Evolutionary conservation across 2,329 filamentous ascomycete genomes (phyloP), one percentile per base, ranked within the genome.

Genomic region (Colletotrichum sp.): DNA sequence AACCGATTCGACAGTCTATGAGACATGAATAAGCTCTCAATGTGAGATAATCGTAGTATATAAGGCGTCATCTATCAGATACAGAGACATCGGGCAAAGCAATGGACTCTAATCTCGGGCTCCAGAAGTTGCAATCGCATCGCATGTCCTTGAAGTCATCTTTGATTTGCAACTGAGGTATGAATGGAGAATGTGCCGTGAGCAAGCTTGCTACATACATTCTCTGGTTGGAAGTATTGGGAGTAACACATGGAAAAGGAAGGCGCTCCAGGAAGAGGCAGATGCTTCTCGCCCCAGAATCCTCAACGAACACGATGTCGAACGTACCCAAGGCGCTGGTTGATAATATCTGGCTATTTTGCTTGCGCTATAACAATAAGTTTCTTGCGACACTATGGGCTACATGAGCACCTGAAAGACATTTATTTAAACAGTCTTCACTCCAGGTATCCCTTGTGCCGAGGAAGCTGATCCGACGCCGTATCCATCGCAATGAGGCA

Each of bases 61-160:
- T 13, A 13, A 49, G 11, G 44, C 8, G n/a, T 9, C 9, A 13
- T 49, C 19, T 49, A n/a, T 9, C 1, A 22, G 44, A 4, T 49
- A 1, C 6, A 49, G 44, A 49, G 11, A 13, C n/a, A 49, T 9
- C 39, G 19, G 39, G 19, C 8, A 44, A 44, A 19, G 8, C 39
- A 44, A 19, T n/a, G 36, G 0, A 11, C 2, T 44, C 19, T 5
- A 0, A 11, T 1, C 11, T n/a, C 5, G 2, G 8, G 9, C 1
- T n/a, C 19, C 4, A 44, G 16, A 44, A 9, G 8, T 44, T 5
- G 19, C 19, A n/a, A 44, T 5, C 39, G 8, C 39, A n/a, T n/a
- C 36, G 4, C 36, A 19, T 5, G 9, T 1, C 5, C 44, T 22
- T 49, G n/a, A 22, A 22, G n/a, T 2, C 44, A 49, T 49, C 11